Base-by-base conservation (phyloP, 75 land plant genomes). In the Picea sitchensis region DNA sequence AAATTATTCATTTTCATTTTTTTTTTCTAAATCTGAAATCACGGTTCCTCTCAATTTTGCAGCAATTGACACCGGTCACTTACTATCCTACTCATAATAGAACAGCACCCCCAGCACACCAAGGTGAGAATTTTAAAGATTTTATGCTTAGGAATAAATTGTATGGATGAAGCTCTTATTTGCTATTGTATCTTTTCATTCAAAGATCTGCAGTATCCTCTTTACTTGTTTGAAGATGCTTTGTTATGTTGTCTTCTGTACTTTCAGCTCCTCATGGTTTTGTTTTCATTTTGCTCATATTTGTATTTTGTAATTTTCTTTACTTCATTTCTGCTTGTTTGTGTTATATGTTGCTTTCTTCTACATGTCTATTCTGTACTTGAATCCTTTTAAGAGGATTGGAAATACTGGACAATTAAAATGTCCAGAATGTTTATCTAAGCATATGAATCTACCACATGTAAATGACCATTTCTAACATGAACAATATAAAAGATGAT, bases 1-100 rank as follows among this genome's bases (percentile, higher is more conserved):
- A 9, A 51, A 2, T 51, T 44, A 14, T 18, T 20, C 21, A 41
- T 18, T 38, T n/a, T 44, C 23, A 38, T 71, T 11, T 71, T 20
- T 71, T 38, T 44, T 71, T 71, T 44, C 14, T 12, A n/a, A 21
- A 71, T 44, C 54, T 71, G 44, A 69, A 71, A 41, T n/a, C 34
- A 41, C 44, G 56, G 2, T 71, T 44, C 11, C 44, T 44, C 18
- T 60, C 7, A 13, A n/a, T 44, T 74, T 65, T 69, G 61, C 84
- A 90, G 92, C 86, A 80, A 77, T 57, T 82, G 78, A 81, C 76
- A 26, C 91, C 92, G 57, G 86, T 77, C 67, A 90, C 92, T 61
- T 90, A 90, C 65, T 81, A 81, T 65, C 83, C 92, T 54, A 90
- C 92, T 78, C 90, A 90, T 58, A 82, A 63, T 68, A 79, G 90